phyloP scores from a whole-genome alignment of 2,329 filamentous ascomycete genomes.

The Ophioceras dolichostomum region DNA sequence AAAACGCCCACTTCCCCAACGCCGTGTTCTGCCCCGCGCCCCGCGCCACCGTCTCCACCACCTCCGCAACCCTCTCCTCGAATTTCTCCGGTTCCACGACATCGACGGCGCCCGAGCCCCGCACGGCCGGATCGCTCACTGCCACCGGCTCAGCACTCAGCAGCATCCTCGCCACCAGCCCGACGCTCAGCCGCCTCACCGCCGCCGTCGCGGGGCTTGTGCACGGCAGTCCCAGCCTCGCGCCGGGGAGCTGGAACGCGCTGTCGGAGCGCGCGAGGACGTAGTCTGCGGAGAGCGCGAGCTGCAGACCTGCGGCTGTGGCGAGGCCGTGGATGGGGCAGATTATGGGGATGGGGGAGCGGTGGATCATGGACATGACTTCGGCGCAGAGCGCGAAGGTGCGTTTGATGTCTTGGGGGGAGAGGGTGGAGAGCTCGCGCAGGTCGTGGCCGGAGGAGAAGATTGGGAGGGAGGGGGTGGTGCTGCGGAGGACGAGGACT shows the following conservation, averaged over 20 bases:
- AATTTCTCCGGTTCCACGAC: constrained; percentile 9
- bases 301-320: constrained; percentile 19
- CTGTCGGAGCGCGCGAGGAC: constrained; percentile 10
- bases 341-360: constrained; percentile 17
- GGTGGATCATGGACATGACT: constrained; percentile 18
- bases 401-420: constrained; percentile 5
- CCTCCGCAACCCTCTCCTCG: constrained; percentile 11
- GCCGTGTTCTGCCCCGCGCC: constrained; percentile 16
- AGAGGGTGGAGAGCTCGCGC: constrained; percentile 10
- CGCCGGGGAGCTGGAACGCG: constrained; percentile 16
- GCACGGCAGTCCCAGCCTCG: constrained; percentile 17
- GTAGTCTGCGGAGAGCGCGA: constrained; percentile 18
- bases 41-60: constrained; percentile 11
- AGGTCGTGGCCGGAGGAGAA: constrained; percentile 21
- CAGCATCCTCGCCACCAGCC: constrained; percentile 16
- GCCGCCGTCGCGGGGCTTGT: constrained; percentile 16
- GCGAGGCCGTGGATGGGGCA: constrained; percentile 18
- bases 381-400: constrained; percentile 18
- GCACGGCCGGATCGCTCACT: constrained; percentile 9
- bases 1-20: constrained; percentile 22
- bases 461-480: constrained; percentile 8
- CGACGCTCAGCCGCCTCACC: constrained; percentile 12
- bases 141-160: constrained; percentile 15
- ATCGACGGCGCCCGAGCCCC: constrained; percentile 14
- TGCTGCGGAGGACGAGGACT: constrained; percentile 18